Conservation (phyloP, 345 rosid species). For the Arabidopsis thaliana region TAIR10.1 NC_003071.7:8508501-8509000, state of each 20-base stretch:
- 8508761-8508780: slow-evolving; percentile 41
- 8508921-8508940: slow-evolving; percentile 39
- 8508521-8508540: slow-evolving; percentile 43
- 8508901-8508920: slow-evolving; percentile 15
- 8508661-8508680: slow-evolving; percentile 46
- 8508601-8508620: slow-evolving; percentile 44
- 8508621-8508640: slow-evolving; percentile 37
- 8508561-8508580: slow-evolving; percentile 75
- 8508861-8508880: slow-evolving; percentile 62
- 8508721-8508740: slow-evolving; percentile 42
- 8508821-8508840: slow-evolving; percentile 44
- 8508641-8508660: slow-evolving; percentile 46
- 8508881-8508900: slow-evolving; percentile 19
- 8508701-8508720: slow-evolving; percentile 37
- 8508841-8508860: slow-evolving; percentile 62
- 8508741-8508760: slow-evolving; percentile 48
- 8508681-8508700: slow-evolving; percentile 48
- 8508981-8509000: slow-evolving; percentile 28
- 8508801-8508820: slow-evolving; percentile 46
- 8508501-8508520: slow-evolving; percentile 46
- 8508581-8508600: slow-evolving; percentile 49
- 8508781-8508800: slow-evolving; percentile 50
- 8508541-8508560: slow-evolving; percentile 33
- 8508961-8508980: slow-evolving; percentile 42
- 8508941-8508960: slow-evolving; percentile 41